These are phyloP conservation scores for Vaccinium corymbosum DNA, from an alignment of 148 eudicot genomes.

Conservation along the genomic window DNA sequence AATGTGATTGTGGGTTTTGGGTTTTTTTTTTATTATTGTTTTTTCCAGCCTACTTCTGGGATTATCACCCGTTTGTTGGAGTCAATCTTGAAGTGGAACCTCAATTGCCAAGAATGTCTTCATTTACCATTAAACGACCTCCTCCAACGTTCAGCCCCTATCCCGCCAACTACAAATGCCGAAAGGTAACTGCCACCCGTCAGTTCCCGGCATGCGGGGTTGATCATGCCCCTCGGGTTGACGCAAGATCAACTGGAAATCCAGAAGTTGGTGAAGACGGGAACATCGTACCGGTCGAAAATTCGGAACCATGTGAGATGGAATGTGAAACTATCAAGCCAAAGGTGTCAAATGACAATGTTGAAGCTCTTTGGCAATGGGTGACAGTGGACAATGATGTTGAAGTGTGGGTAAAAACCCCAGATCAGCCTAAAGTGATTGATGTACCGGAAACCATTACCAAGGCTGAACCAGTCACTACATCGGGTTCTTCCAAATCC, in stretches of 20 bases:
- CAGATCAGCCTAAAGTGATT: background rate
- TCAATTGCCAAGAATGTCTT: background rate
- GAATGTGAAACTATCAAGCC: background rate
- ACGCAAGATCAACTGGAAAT: background rate
- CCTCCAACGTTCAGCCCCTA: conserved; percentile 2
- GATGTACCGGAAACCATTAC: background rate
- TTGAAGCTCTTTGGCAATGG: background rate
- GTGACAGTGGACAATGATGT: background rate
- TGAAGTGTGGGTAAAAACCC: background rate
- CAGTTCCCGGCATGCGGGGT: background rate
- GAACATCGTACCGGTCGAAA: background rate
- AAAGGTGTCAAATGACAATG: background rate
- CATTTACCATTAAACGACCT: background rate
- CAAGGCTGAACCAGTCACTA: background rate
- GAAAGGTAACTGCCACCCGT: conserved; percentile 1
- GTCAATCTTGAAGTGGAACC: background rate
- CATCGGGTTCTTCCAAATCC: background rate
- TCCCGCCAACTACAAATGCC: conserved; percentile 1
- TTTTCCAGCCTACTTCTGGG: background rate
- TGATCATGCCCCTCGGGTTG: background rate
- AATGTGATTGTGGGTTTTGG: too few species aligned
- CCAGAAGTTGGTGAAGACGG: background rate
- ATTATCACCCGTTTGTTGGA: background rate
- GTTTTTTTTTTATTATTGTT: background rate
- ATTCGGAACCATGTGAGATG: background rate